Evolutionary conservation across 352 stramenopile genomes (phyloP).

Genomic region (Phytophthora parvispora): DNA sequence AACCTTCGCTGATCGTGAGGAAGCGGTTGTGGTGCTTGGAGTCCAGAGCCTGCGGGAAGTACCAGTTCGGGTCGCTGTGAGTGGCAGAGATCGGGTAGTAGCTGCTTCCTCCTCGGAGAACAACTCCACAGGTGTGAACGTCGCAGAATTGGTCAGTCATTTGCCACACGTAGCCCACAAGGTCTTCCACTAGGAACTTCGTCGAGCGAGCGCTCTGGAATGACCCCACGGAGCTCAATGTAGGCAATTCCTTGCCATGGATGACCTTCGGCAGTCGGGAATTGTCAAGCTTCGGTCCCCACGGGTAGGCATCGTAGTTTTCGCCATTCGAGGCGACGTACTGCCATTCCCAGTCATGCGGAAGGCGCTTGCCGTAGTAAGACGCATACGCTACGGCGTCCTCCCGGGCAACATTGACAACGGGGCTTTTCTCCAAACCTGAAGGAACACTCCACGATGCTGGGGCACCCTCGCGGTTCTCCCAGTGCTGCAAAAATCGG

Average conservation of each 20-base stretch:
- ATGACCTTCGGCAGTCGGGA: conserved; percentile 34
- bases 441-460: conserved; percentile 61
- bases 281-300: conserved; percentile 49
- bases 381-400: conserved; percentile 74
- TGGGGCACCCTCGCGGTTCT: conserved; percentile 44
- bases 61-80: conserved; percentile 86
- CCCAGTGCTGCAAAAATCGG: conserved; percentile 83
- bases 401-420: conserved; percentile 82
- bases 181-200: conserved; percentile 70
- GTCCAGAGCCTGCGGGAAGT: conserved; percentile 79
- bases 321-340: conserved; percentile 84
- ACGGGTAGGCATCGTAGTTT: conserved; percentile 69
- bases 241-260: conserved; percentile 48
- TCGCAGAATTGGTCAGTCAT: conserved; percentile 91
- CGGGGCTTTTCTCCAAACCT: conserved; percentile 60
- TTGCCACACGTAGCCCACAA: conserved; percentile 88
- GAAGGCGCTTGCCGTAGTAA: conserved; percentile 81
- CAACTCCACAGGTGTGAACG: conserved; percentile 77
- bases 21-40: conserved; percentile 81
- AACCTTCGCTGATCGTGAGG: conserved; percentile 76
- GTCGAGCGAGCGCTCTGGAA: conserved; percentile 56
- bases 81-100: conserved; percentile 79
- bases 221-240: conserved; percentile 58
- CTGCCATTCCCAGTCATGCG: conserved; percentile 91
- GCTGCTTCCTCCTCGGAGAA: conserved; percentile 81